Conservation (phyloP, 2,329 filamentous ascomycete genomes). For the Cytospora paraplurivora region DNA sequence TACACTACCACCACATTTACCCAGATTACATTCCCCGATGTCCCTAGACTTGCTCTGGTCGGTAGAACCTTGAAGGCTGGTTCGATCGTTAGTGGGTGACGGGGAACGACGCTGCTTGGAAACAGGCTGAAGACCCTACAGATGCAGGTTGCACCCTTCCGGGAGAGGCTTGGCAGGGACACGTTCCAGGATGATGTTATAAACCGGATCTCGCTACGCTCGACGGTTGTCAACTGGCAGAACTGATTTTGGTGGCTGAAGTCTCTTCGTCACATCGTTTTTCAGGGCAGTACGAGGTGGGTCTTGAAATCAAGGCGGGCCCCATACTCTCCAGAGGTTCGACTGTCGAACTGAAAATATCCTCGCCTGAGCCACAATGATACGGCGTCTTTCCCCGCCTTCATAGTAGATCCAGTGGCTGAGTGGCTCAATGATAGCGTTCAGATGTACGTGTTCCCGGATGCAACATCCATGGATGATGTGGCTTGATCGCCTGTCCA, state of each 20-base stretch:
- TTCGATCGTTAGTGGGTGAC: too few relatives aligned
- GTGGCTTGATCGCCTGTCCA: neutral
- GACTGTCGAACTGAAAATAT: too few relatives aligned
- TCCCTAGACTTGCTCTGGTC: neutral
- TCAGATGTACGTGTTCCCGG: neutral
- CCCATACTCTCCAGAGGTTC: too few relatives aligned
- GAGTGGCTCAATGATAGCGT: neutral
- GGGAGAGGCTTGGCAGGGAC: neutral
- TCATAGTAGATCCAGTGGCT: neutral
- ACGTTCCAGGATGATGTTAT: neutral
- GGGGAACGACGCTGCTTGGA: neutral
- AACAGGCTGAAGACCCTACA: neutral
- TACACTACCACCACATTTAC: too few relatives aligned
- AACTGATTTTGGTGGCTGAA: neutral
- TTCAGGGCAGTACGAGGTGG: neutral
- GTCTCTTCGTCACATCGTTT: neutral
- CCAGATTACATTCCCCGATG: neutral
- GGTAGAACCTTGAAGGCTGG: too few relatives aligned
- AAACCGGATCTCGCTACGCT: neutral
- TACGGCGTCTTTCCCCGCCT: neutral
- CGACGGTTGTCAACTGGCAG: too few relatives aligned
- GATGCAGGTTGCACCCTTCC: neutral
- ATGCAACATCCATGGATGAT: neutral
- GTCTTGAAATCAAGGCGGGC: neutral
- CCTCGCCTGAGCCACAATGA: neutral